phyloP scores from a whole-genome alignment of 2,329 filamentous ascomycete species.

The Diaporthe destruens region DNA sequence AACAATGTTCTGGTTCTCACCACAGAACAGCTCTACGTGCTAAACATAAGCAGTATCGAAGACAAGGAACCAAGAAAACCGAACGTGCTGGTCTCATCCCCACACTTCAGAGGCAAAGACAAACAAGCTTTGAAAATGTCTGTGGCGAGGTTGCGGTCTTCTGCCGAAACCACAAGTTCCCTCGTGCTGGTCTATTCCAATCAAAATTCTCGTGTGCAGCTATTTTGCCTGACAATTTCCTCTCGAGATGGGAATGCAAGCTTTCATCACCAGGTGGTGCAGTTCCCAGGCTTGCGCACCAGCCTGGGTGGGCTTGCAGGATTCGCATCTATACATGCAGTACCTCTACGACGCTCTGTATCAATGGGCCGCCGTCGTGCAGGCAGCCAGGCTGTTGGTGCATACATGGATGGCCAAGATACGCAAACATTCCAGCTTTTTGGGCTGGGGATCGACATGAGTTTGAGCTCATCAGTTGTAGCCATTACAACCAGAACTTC shows the following conservation, averaged over 20 bases:
- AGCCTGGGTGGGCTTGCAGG: background rate
- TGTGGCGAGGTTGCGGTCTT: slow-evolving; percentile 43
- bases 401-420: slow-evolving; percentile 48
- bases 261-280: slow-evolving; percentile 53
- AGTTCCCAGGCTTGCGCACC: slow-evolving; percentile 1
- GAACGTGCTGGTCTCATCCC: slow-evolving; percentile 56
- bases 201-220: slow-evolving; percentile 49
- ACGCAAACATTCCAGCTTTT: slow-evolving; percentile 63
- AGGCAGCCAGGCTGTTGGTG: slow-evolving; percentile 42
- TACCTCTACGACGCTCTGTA: slow-evolving; percentile 28
- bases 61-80: slow-evolving; percentile 27
- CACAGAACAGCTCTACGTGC: slow-evolving; percentile 61
- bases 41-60: slow-evolving; percentile 53
- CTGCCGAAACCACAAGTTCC: slow-evolving; percentile 32
- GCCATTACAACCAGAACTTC: slow-evolving; percentile 9
- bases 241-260: slow-evolving; percentile 47
- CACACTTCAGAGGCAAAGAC: slow-evolving; percentile 57
- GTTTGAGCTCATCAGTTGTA: slow-evolving; percentile 54
- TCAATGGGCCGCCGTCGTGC: background rate
- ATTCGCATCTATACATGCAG: slow-evolving; percentile 33
- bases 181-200: slow-evolving; percentile 54
- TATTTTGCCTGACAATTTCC: slow-evolving; percentile 52
- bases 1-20: slow-evolving; percentile 72
- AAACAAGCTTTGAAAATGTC: slow-evolving; percentile 56
- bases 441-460: slow-evolving; percentile 57